A percentile compares a stretch with the other conserved stretches of the same genome.
These are phyloP conservation scores for Tricladium varicosporioides DNA, from an alignment of 2,329 filamentous ascomycete species.

Conservation along the genomic window DNA sequence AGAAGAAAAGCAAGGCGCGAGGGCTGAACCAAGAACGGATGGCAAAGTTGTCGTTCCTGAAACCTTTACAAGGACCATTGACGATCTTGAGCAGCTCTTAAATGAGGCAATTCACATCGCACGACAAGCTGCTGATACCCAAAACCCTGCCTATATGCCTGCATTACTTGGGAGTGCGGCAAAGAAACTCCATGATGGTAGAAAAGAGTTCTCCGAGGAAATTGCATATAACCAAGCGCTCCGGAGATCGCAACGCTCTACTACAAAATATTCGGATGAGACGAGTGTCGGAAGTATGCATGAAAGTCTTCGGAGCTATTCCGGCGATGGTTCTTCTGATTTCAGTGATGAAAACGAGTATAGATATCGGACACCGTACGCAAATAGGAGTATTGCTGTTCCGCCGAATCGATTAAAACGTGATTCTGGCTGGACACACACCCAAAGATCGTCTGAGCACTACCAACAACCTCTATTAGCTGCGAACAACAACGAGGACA, in stretches of 20 bases:
- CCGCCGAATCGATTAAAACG: background rate
- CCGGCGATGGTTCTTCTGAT: constrained; percentile 21
- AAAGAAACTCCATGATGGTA: constrained; percentile 23
- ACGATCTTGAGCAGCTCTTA: constrained; percentile 35
- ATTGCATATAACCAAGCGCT: background rate
- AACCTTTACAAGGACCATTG: constrained; percentile 36
- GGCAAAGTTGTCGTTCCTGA: constrained; percentile 17
- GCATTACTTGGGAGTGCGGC: constrained; percentile 22
- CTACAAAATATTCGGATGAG: constrained; percentile 14
- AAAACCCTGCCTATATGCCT: constrained; percentile 21
- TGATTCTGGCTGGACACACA: constrained; percentile 1
- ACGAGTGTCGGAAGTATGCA: constrained; percentile 24
- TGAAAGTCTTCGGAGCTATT: constrained; percentile 28
- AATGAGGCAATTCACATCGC: constrained; percentile 38
- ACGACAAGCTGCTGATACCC: constrained; percentile 31
- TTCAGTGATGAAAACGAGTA: constrained; percentile 15
- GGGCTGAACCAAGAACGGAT: constrained; percentile 5
- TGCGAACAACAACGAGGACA: constrained; percentile 1
- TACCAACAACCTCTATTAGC: constrained; percentile 9
- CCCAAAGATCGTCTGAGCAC: background rate
- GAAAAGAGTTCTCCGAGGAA: constrained; percentile 11
- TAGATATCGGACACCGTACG: background rate
- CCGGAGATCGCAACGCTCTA: background rate
- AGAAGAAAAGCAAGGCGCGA: constrained; percentile 4
- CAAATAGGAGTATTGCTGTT: constrained; percentile 2